Base-by-base conservation (phyloP, 108 stramenopile genomes). In the Pseudonitzschia multiseries region DNA sequence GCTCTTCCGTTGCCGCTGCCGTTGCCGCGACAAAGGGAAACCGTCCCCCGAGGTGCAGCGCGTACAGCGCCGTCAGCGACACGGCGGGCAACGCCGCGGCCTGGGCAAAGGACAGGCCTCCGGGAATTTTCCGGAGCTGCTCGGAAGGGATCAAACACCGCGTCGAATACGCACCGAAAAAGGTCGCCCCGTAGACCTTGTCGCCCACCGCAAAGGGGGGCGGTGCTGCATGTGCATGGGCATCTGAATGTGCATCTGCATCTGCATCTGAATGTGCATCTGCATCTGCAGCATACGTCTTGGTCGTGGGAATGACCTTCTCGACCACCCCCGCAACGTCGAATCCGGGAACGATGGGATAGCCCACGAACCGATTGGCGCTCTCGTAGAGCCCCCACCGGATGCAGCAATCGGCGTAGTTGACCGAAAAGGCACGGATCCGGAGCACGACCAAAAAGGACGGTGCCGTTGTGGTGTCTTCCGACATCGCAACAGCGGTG, bases 341-440 rank as follows among this genome's bases (percentile, higher is more conserved):
- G 80, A 96, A 96, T 5, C 95, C 95, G 27, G 95, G 95, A 43
- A 90, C 87, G 69, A 96, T 96, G n/a, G 95, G 95, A 79, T 84
- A 96, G 8, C 95, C 92, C 0, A 93, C 92, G 75, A 87, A 92
- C 56, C 87, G 72, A 57, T 92, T 89, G 48, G 92, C 95, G 69
- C 82, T 83, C 77, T 93, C 95, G 72, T 93, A 93, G 41, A 96
- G 79, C 2, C 95, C 92, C 92, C 91, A 93, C 28, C 95, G 83
- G 46, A 95, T 95, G 64, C 83, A 81, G 57, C 89, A 89, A 71
- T 92, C 95, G 1, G 92, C 95, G 72, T 86, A 96, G 61, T 93
- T 93, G 57, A 96, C 81, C 0, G 85, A 86, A 69, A 93, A 96
- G 21, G 84, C 78, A 53, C 84, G 72, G 36, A 84, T 82, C 61